phyloP scores from a whole-genome alignment of 108 stramenopile genomes.

The Epithemia pelagica region DNA sequence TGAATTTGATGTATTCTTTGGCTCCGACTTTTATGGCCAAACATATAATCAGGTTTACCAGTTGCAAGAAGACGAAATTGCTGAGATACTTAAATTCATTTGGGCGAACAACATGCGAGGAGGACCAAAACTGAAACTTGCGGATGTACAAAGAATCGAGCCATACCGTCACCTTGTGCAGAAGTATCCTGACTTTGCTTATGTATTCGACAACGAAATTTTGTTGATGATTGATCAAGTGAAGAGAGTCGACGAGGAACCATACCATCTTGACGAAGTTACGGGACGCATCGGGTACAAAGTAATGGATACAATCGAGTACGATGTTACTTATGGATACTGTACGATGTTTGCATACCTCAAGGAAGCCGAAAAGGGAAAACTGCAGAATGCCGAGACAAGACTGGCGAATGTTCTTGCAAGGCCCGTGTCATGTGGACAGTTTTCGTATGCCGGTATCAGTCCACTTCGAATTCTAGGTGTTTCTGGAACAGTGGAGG shows the following conservation, averaged over 20 bases:
- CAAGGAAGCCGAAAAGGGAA: constrained; percentile 34
- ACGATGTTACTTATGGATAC: constrained; percentile 49
- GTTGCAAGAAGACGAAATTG: background rate
- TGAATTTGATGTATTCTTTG: constrained; percentile 15
- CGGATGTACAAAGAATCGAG: background rate
- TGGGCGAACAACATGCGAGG: background rate
- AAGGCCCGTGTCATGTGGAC: constrained; percentile 57
- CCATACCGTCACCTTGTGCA: background rate
- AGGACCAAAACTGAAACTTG: background rate
- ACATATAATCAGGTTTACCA: background rate
- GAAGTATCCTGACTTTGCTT: background rate
- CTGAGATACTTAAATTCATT: background rate
- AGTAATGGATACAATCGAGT: constrained; percentile 15
- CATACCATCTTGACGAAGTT: background rate
- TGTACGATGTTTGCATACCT: constrained; percentile 55
- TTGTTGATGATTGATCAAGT: background rate
- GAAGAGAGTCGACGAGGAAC: background rate
- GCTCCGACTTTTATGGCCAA: constrained; percentile 5
- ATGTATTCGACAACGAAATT: background rate
- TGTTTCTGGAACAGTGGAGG: constrained; percentile 9
- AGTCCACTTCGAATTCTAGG: constrained; percentile 22
- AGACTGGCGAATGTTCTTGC: constrained; percentile 26
- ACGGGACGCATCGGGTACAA: background rate
- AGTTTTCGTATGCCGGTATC: constrained; percentile 64
- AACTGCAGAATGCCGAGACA: constrained; percentile 25